Conservation (phyloP, 768 basidiomycete species). For the Serendipita sp. region DNA sequence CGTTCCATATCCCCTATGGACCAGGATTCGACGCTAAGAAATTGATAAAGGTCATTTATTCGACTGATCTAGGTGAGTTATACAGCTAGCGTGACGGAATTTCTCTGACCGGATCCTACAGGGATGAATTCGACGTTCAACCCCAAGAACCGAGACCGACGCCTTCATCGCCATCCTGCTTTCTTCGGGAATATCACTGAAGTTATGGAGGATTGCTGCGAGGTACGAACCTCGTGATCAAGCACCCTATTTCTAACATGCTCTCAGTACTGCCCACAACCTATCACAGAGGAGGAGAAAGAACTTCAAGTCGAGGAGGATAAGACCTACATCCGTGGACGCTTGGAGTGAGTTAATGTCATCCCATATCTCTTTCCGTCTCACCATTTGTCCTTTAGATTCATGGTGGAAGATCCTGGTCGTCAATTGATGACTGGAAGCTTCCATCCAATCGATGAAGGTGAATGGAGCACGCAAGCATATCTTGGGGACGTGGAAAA, state of each 20-base stretch:
- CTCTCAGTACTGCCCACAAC: conserved; percentile 34
- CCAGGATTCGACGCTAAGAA: conserved; percentile 40
- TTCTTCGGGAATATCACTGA: conserved; percentile 45
- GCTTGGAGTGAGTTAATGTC: conserved; percentile 27
- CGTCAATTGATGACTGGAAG: conserved; percentile 42
- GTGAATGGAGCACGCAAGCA: conserved; percentile 47
- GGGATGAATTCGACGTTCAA: conserved; percentile 35
- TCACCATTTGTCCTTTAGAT: conserved; percentile 20
- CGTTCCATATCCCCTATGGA: conserved; percentile 44
- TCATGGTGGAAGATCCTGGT: conserved; percentile 43
- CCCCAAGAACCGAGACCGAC: conserved; percentile 42
- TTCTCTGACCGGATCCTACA: background rate
- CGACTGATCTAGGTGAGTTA: conserved; percentile 25
- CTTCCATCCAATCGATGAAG: conserved; percentile 50
- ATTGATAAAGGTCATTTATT: conserved; percentile 40
- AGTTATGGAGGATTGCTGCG: conserved; percentile 45
- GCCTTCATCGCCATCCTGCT: conserved; percentile 45
- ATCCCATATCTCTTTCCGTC: background rate
- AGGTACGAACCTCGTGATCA: conserved; percentile 21
- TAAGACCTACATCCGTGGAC: conserved; percentile 35
- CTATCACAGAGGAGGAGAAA: conserved; percentile 39
- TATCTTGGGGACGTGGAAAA: conserved; percentile 39
- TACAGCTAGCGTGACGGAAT: background rate
- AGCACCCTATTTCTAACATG: background rate
- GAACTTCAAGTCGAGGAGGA: conserved; percentile 37